Percentiles rank a stretch among this genome's conserved stretches.
Evolutionary conservation across 1,139 yeast species (phyloP).

Genomic region (Yamadazyma pseudoaaseri): DNA sequence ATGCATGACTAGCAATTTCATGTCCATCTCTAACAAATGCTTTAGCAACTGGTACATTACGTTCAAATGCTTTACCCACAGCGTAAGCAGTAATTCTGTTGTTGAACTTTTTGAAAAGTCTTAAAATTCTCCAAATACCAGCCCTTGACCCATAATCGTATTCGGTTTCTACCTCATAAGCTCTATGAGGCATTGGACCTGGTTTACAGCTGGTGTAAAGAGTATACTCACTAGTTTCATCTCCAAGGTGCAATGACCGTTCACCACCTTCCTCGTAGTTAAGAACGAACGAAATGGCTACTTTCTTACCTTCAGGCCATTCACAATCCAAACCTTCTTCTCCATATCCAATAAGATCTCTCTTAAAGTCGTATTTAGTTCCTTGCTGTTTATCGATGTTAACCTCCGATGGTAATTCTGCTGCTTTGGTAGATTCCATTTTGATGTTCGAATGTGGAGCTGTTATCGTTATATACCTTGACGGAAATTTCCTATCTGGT

Average conservation of each 20-base stretch:
- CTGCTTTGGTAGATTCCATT: conserved; percentile 10
- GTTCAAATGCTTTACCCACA: conserved; percentile 35
- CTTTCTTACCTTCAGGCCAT: conserved; percentile 31
- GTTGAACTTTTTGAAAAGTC: conserved; percentile 24
- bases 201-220: conserved; percentile 19
- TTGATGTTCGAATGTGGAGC: no score
- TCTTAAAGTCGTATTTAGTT: conserved; percentile 15
- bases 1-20: conserved; percentile 38
- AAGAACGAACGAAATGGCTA: conserved; percentile 32
- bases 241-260: conserved; percentile 29
- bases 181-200: conserved; percentile 16
- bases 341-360: conserved; percentile 35
- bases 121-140: conserved; percentile 34
- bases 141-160: conserved; percentile 31
- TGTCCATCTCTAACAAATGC: conserved; percentile 36
- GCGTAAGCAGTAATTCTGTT: conserved; percentile 33
- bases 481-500: no score
- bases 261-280: conserved; percentile 40
- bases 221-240: conserved; percentile 24
- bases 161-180: conserved; percentile 24
- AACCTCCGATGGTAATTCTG: conserved; percentile 10
- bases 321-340: conserved; percentile 26
- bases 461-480: no score
- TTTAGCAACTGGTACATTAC: conserved; percentile 25
- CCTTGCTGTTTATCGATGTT: conserved; percentile 10